Conservation (phyloP, 2,329 filamentous ascomycete genomes). For the Nigrospora osmanthi region DNA sequence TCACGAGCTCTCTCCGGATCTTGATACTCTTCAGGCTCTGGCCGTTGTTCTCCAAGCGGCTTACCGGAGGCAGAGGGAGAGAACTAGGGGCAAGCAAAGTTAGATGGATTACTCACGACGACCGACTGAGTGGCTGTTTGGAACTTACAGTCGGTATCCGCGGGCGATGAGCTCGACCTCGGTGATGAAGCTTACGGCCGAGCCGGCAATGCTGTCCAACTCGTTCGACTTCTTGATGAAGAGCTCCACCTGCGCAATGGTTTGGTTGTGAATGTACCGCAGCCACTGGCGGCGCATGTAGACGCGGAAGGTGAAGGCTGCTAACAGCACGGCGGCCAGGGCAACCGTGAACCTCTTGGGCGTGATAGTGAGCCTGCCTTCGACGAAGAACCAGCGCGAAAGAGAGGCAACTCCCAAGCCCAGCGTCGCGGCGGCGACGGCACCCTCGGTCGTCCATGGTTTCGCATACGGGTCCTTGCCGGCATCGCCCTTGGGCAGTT, state of each 20-base stretch:
- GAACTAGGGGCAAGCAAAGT: slow-evolving; percentile 47
- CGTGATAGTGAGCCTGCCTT: slow-evolving; percentile 15
- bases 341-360: slow-evolving; percentile 17
- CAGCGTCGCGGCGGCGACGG: slow-evolving; percentile 18
- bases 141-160: slow-evolving; percentile 22
- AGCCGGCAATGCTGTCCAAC: slow-evolving; percentile 22
- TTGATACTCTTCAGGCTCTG: slow-evolving; percentile 73
- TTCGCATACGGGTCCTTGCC: background rate
- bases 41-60: slow-evolving; percentile 75
- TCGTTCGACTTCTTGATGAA: slow-evolving; percentile 22
- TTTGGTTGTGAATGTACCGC: slow-evolving; percentile 21
- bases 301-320: slow-evolving; percentile 13
- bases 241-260: slow-evolving; percentile 15
- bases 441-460: slow-evolving; percentile 18
- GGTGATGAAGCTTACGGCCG: slow-evolving; percentile 24
- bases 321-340: slow-evolving; percentile 8
- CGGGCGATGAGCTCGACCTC: slow-evolving; percentile 24
- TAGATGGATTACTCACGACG: background rate
- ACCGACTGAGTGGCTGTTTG: background rate
- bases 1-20: slow-evolving; percentile 68
- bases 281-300: slow-evolving; percentile 21
- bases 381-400: slow-evolving; percentile 18
- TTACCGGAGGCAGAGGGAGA: slow-evolving; percentile 84
- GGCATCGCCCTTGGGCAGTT: background rate
- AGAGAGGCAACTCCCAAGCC: slow-evolving; percentile 18